phyloP scores from a whole-genome alignment of 495 filamentous ascomycete genomes.

The Daldinia grandis region DNA sequence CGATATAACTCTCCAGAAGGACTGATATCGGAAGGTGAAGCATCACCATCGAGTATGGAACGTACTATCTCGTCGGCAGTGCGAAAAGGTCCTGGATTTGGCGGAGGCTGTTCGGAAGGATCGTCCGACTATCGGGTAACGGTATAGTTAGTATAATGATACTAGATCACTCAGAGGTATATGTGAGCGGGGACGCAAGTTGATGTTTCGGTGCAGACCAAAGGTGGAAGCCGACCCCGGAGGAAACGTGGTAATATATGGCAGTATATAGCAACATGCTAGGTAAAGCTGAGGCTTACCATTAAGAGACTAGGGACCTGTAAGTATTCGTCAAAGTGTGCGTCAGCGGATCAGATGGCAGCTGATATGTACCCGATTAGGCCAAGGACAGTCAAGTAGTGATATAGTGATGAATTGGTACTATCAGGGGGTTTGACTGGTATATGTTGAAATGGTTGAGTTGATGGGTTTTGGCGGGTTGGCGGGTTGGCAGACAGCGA shows the following conservation, averaged over 20 bases:
- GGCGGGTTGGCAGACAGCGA: conserved; percentile 7
- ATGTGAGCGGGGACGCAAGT: background rate
- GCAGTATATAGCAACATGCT: background rate
- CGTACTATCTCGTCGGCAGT: conserved; percentile 53
- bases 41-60: conserved; percentile 52
- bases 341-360: conserved; percentile 22
- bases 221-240: background rate
- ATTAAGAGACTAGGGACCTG: conserved; percentile 32
- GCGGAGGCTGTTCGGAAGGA: conserved; percentile 64
- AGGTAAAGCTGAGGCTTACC: conserved; percentile 29
- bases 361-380: conserved; percentile 6
- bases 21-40: conserved; percentile 45
- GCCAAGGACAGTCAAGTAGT: background rate
- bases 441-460: conserved; percentile 12
- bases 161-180: background rate
- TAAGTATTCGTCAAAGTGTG: conserved; percentile 16
- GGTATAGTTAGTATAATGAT: conserved; percentile 12
- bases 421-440: background rate
- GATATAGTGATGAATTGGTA: background rate
- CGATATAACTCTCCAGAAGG: conserved; percentile 55
- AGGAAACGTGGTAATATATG: conserved; percentile 3
- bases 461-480: background rate
- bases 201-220: background rate
- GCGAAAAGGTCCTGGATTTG: conserved; percentile 50
- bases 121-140: conserved; percentile 64